phyloP scores from a whole-genome alignment of 2,329 filamentous ascomycete genomes.

The Cyanodermella asteris region DNA sequence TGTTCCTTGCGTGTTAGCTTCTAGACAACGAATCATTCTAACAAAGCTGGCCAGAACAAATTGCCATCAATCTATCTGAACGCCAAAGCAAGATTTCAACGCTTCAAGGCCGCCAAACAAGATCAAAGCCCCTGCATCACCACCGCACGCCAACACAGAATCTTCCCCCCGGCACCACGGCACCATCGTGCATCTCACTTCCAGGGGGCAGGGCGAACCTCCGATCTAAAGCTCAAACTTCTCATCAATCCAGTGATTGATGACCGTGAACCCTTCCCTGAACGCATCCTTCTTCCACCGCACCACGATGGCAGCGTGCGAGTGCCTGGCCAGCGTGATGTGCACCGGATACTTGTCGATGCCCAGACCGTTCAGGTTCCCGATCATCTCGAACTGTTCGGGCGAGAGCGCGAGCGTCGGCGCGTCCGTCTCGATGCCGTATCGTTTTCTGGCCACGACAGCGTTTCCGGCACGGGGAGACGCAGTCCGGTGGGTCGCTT shows the following conservation, averaged over 20 bases:
- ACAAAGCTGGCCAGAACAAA: too few relatives aligned
- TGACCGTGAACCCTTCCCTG: constrained; percentile 53
- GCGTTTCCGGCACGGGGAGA: constrained; percentile 1
- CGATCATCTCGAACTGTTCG: constrained; percentile 69
- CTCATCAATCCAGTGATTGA: constrained; percentile 59
- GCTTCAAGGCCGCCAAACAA: too few relatives aligned
- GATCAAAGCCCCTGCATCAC: too few relatives aligned
- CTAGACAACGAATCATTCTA: too few relatives aligned
- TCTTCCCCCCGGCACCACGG: too few relatives aligned
- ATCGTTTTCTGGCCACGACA: not conserved
- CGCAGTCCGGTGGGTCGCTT: constrained; percentile 14
- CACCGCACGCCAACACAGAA: too few relatives aligned
- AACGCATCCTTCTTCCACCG: constrained; percentile 45
- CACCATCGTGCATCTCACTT: too few relatives aligned
- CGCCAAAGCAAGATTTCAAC: too few relatives aligned
- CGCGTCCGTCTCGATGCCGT: constrained; percentile 20
- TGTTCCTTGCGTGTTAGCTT: too few relatives aligned
- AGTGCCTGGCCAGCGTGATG: constrained; percentile 45
- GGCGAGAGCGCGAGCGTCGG: constrained; percentile 59
- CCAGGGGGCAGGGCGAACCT: too few relatives aligned
- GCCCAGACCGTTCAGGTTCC: constrained; percentile 43
- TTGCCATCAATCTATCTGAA: too few relatives aligned
- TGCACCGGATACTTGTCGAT: constrained; percentile 34
- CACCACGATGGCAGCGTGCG: constrained; percentile 78
- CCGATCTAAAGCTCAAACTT: constrained; percentile 54